These are phyloP conservation scores for Diutina ranongensis DNA, from an alignment of 1,139 yeast genomes.

Conservation along the genomic window DNA sequence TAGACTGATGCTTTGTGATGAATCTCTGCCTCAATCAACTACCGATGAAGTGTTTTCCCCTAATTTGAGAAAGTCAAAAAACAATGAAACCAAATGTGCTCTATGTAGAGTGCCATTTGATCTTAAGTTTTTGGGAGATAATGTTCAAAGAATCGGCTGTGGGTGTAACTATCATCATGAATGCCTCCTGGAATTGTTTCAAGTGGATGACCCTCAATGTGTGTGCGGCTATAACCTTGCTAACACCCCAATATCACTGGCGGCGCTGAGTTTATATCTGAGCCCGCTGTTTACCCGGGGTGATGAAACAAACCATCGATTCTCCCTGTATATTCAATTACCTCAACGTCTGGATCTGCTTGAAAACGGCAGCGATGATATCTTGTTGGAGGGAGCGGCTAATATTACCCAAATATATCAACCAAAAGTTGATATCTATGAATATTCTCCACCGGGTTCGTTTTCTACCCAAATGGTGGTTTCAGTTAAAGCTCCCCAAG, in stretches of 20 bases:
- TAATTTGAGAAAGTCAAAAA: too few relatives aligned
- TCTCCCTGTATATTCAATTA: not conserved
- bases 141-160: not conserved
- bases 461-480: not conserved
- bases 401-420: not conserved
- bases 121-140: not conserved
- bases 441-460: not conserved
- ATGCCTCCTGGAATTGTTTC: slow-evolving; percentile 1
- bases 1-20: not conserved
- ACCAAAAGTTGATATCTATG: not conserved
- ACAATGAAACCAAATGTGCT: not conserved
- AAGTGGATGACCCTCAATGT: slow-evolving; percentile 2
- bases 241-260: not conserved
- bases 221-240: not conserved
- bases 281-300: not conserved
- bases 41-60: not conserved
- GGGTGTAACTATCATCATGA: slow-evolving; percentile 4
- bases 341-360: not conserved
- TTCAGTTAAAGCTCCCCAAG: slow-evolving; percentile 1
- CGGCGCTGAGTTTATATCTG: not conserved
- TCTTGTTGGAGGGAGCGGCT: not conserved
- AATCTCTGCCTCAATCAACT: not conserved
- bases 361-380: not conserved
- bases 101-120: not conserved
- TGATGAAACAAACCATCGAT: not conserved